Evolutionary conservation across 805 yeast genomes (phyloP), one percentile per base, ranked within the genome.

Genomic region (Tetrapisispora namnaoensis): DNA sequence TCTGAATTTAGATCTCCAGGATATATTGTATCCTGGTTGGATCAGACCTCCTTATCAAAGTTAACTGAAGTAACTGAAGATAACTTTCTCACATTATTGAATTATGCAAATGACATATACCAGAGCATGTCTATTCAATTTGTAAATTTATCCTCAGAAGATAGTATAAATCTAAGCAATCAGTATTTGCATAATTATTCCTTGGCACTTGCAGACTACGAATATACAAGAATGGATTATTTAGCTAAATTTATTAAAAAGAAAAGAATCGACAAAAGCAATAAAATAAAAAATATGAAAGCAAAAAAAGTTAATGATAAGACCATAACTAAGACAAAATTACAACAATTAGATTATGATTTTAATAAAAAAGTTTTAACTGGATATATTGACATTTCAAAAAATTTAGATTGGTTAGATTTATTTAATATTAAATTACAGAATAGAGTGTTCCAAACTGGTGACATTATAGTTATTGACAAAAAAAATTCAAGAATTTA

Each of bases 391-490:
- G 87, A 84, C 57, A 53, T 79, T 18, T 60, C 72, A 1, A 66
- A 70, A 18, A 57, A 67, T 40, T 57, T 60, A 1, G 54, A 62
- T 4, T 54, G 71, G 11, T 60, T 72, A 5, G 42, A 55, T 2
- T 40, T 52, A 2, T 37, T 53, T 11, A 64, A 62, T 1, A 49
- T 58, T 17, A 51, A 55, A 11, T 46, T 51, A 37, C 53, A 63
- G 1, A 55, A 59, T n/a, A 48, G 57, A 0, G 73, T 68, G 52
- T 21, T 39, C 3, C 51, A 62, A 10, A 59, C 66, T 2, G 91
- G 90, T 6, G 86, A 83, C 59, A 69, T 78, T 0, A 57, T 85
- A 1, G 62, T 85, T 2, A 64, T 82, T 34, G 75, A 68, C 61
- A 70, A 63, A 52, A 53, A 49, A 53, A 72, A 70, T 55, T 68